Base-by-base conservation (phyloP, 306 rosid genomes). In the Sicyos edulis region DNA sequence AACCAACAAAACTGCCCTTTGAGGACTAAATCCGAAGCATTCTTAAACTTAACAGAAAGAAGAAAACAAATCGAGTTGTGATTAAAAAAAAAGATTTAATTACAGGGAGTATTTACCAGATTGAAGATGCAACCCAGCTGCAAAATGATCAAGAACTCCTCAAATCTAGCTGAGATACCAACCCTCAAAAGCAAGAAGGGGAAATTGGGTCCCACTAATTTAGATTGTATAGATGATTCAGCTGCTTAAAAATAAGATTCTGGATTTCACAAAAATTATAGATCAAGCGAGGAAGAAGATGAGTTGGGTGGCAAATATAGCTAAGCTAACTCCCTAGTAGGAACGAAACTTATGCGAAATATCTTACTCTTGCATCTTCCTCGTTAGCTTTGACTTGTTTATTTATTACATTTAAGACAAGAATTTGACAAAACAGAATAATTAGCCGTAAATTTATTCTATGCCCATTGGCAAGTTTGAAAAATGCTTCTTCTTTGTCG, bases 101-200 rank as follows among this genome's bases (percentile, higher is more conserved):
- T 26, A 26, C 29, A 3, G 29, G 29, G 29, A 26, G 60, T 24
- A 51, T 24, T 52, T 70, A 70, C 74, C 74, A 52, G 29, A 70
- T 52, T 52, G 74, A 29, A 70, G 74, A n/a, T n/a, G 74, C n/a
- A 70, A 26, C 32, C n/a, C 61, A 70, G 45, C 61, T 66, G 10
- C 16, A 63, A 11, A 51, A 21, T 13, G 73, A 69, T 69, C 45
- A 24, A 26, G 29, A 26, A 26, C 29, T 26, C 29, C 29, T 26
- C 29, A 26, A 26, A 26, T 26, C 2, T 26, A 26, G 29, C 29
- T 26, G 29, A 26, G 29, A 26, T 26, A 26, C 29, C 29, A 26
- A 26, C 3, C 29, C 29, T 26, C 29, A 26, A 26, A 26, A 26
- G 29, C 29, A 26, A 26, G 3, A 26, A 26, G 29, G 29, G 29